phyloP scores from a whole-genome alignment of 805 yeast genomes.

The Ogataea glucozyma region DNA sequence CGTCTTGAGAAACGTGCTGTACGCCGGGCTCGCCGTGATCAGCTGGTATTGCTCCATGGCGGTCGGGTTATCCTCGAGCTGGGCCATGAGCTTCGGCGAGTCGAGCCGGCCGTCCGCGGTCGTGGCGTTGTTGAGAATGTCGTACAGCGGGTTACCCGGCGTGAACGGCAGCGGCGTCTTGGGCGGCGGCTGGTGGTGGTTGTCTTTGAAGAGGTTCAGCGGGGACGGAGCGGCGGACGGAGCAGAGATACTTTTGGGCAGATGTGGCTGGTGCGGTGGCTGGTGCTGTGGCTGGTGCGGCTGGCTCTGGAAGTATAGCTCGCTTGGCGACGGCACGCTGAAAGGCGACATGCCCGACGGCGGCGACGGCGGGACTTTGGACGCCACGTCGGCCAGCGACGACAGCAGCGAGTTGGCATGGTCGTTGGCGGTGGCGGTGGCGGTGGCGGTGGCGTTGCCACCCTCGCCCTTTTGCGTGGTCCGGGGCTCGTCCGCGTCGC shows the following conservation, averaged over 20 bases:
- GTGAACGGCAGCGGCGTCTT: constrained; percentile 20
- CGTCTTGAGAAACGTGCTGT: constrained; percentile 12
- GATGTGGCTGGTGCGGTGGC: too few relatives aligned
- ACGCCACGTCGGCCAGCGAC: constrained; percentile 24
- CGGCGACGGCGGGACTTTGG: constrained; percentile 22
- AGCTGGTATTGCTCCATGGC: constrained; percentile 28
- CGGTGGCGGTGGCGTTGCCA: too few relatives aligned
- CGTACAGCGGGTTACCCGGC: constrained; percentile 26
- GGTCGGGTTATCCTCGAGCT: constrained; percentile 25
- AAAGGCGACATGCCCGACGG: constrained; percentile 17
- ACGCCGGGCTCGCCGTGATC: constrained; percentile 21
- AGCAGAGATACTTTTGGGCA: too few relatives aligned
- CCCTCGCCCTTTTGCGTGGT: neutral
- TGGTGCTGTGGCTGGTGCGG: too few relatives aligned
- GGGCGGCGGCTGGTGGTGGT: too few relatives aligned
- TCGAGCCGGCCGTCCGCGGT: constrained; percentile 24
- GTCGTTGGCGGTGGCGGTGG: too few relatives aligned
- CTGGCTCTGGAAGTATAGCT: constrained; percentile 14
- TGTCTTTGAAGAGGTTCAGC: constrained; percentile 22
- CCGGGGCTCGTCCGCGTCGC: neutral
- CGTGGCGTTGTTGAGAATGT: constrained; percentile 24
- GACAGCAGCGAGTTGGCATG: constrained; percentile 9
- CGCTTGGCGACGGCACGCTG: constrained; percentile 16
- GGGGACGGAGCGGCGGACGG: constrained; percentile 19
- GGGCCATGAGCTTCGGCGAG: constrained; percentile 28